These are phyloP conservation scores for Blastocystis sp. DNA, from an alignment of 352 stramenopile species.

Conservation along the genomic window DNA sequence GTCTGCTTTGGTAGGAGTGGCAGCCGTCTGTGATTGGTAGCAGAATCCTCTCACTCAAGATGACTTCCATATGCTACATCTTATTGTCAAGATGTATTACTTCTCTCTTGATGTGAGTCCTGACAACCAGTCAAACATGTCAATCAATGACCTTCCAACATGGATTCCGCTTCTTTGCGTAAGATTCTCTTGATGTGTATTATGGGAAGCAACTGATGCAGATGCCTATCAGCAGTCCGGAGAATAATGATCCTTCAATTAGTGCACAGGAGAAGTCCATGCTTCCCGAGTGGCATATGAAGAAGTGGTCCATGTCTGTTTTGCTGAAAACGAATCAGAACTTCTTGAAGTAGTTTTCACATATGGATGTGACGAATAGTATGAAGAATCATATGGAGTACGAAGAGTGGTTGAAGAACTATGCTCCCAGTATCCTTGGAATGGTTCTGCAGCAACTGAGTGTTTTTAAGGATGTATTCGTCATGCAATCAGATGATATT, in stretches of 20 bases:
- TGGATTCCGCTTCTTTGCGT: background rate
- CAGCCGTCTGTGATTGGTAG: background rate
- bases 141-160: background rate
- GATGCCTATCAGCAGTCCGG: constrained; percentile 6
- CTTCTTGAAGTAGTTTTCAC: background rate
- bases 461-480: background rate
- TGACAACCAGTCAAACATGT: background rate
- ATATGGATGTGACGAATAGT: background rate
- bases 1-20: background rate
- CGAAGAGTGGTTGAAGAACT: background rate
- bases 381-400: constrained; percentile 35
- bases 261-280: background rate
- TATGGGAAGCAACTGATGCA: background rate
- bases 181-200: background rate
- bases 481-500: background rate
- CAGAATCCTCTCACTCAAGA: background rate
- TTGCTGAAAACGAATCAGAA: background rate
- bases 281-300: constrained; percentile 38
- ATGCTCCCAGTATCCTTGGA: background rate
- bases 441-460: constrained; percentile 5
- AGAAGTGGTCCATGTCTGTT: constrained; percentile 18
- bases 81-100: constrained; percentile 37
- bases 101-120: background rate
- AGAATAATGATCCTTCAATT: constrained; percentile 1
- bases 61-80: background rate